Evolutionary conservation across 169 alveolate species (phyloP).

Genomic region (Plasmodium sp.): DNA sequence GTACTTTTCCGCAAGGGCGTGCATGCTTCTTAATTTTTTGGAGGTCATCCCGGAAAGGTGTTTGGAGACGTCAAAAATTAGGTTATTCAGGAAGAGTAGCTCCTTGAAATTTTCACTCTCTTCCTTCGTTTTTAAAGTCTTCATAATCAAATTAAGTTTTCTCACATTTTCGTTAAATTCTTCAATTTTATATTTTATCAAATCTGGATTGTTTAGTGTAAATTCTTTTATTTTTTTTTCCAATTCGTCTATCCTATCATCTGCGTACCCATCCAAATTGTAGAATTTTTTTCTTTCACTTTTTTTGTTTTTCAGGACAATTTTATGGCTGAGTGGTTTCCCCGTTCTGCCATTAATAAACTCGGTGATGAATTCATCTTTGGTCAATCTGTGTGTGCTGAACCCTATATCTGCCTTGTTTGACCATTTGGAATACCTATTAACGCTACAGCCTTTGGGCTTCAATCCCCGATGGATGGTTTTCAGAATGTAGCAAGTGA

Average conservation of each 20-base stretch:
- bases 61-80: constrained; percentile 39
- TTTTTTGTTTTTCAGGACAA: constrained; percentile 55
- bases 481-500: constrained; percentile 44
- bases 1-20: constrained; percentile 24
- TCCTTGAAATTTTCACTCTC: constrained; percentile 34
- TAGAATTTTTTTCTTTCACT: constrained; percentile 51
- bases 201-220: constrained; percentile 17
- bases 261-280: constrained; percentile 52
- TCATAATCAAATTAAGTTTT: constrained; percentile 39
- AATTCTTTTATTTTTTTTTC: constrained; percentile 32
- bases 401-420: constrained; percentile 62
- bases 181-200: constrained; percentile 57
- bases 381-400: constrained; percentile 38
- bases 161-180: constrained; percentile 50
- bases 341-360: constrained; percentile 65
- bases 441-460: constrained; percentile 60
- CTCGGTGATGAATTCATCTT: constrained; percentile 53
- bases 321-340: constrained; percentile 67
- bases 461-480: constrained; percentile 30
- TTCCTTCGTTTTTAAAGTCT: constrained; percentile 27
- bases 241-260: constrained; percentile 20
- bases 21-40: constrained; percentile 27
- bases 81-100: constrained; percentile 21
- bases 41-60: not conserved
- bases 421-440: constrained; percentile 59